A percentile compares a stretch with the other conserved stretches of the same genome.
phyloP scores from a whole-genome alignment of 1,139 yeast genomes.

The Chernovozyma sophiae-reginae region DNA sequence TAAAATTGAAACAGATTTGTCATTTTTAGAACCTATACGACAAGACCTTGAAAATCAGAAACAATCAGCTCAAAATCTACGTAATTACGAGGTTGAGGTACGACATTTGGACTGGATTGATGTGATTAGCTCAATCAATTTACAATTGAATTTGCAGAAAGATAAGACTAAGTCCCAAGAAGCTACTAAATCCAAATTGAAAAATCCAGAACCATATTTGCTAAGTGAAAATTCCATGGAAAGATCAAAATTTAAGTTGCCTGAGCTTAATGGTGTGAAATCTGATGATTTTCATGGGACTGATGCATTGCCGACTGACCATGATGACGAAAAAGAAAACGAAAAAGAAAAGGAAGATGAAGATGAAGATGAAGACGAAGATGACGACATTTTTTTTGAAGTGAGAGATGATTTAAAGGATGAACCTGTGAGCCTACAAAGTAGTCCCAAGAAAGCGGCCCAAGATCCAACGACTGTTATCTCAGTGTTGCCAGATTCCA shows the following conservation, averaged over 20 bases:
- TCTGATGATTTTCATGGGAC: slow-evolving; percentile 1
- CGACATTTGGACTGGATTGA: slow-evolving; percentile 19
- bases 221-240: slow-evolving; percentile 48
- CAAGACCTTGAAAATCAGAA: slow-evolving; percentile 26
- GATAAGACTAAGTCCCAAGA: slow-evolving; percentile 31
- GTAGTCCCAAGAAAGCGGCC: slow-evolving; percentile 2
- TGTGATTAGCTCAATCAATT: slow-evolving; percentile 24
- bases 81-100: slow-evolving; percentile 8
- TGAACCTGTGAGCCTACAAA: slow-evolving; percentile 1
- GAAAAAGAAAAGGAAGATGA: slow-evolving; percentile 16
- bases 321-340: slow-evolving; percentile 6
- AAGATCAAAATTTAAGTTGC: slow-evolving; percentile 23
- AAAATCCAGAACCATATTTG: slow-evolving; percentile 46
- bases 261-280: slow-evolving; percentile 7
- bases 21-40: slow-evolving; percentile 27
- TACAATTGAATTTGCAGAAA: slow-evolving; percentile 24
- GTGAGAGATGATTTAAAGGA: slow-evolving; percentile 4
- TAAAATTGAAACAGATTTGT: slow-evolving; percentile 12
- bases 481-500: background rate
- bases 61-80: slow-evolving; percentile 8
- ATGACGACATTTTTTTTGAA: slow-evolving; percentile 10
- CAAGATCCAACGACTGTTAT: background rate
- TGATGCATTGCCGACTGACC: slow-evolving; percentile 6
- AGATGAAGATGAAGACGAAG: slow-evolving; percentile 15
- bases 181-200: slow-evolving; percentile 31